Conservation (phyloP, 192 early-diverging fungal genomes). For the Dimargaris xerosporica region DNA sequence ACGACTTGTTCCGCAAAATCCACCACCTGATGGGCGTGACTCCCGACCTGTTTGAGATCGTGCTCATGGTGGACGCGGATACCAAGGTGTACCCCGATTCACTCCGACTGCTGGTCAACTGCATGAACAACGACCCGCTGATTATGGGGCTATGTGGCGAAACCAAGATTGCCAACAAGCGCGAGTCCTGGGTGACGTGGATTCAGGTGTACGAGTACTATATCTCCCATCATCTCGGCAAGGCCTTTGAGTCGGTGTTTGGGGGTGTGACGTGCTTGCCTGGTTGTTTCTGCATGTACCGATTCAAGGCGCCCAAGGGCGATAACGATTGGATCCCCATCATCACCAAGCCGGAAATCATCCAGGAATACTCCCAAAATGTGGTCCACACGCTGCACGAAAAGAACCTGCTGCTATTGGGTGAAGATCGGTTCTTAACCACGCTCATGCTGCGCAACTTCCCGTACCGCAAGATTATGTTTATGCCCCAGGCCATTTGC, state of each 20-base stretch:
- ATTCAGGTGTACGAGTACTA: constrained; percentile 84
- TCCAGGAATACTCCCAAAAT: constrained; percentile 73
- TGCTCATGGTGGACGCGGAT: constrained; percentile 74
- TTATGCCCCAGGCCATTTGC: constrained; percentile 83
- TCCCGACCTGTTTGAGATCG: constrained; percentile 60
- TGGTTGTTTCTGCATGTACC: constrained; percentile 78
- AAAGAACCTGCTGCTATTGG: constrained; percentile 85
- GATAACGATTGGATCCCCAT: constrained; percentile 70
- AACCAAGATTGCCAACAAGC: constrained; percentile 71
- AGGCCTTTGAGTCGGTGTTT: constrained; percentile 76
- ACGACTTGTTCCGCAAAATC: constrained; percentile 64
- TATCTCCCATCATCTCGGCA: constrained; percentile 65
- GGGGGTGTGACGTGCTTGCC: constrained; percentile 73
- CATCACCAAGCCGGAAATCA: constrained; percentile 66
- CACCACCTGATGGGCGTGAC: constrained; percentile 54
- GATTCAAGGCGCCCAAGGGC: constrained; percentile 69
- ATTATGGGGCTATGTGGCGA: constrained; percentile 68
- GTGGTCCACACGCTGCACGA: constrained; percentile 79
- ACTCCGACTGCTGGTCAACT: constrained; percentile 47
- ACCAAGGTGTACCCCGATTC: constrained; percentile 69
- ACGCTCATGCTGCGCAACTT: constrained; percentile 91
- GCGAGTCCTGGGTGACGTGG: constrained; percentile 58
- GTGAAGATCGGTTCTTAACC: constrained; percentile 89
- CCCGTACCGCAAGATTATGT: constrained; percentile 90
- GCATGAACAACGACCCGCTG: constrained; percentile 52